Percentiles rank a stretch among this genome's conserved stretches.
Conservation (phyloP, 495 filamentous ascomycete species). For the Penicillium angulare region DNA sequence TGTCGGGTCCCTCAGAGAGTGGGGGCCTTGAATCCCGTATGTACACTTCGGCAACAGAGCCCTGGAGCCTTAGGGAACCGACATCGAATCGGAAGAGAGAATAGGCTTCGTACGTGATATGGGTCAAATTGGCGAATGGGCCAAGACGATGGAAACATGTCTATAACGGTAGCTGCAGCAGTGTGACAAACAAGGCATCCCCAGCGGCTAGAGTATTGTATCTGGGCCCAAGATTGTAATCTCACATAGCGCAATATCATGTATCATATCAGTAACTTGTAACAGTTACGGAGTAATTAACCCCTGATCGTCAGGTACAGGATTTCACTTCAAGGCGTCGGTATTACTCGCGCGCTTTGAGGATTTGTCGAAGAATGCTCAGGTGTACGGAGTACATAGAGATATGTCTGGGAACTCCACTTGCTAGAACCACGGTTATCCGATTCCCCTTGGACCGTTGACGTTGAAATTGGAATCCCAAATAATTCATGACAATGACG, state of each 20-base stretch:
- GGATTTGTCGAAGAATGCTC: not conserved
- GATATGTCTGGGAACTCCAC: not conserved
- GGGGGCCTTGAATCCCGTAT: constrained; percentile 1
- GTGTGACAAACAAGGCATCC: too few relatives aligned
- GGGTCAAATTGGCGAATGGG: not conserved
- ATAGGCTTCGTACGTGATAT: not conserved
- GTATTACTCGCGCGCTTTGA: not conserved
- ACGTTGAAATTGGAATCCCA: not conserved
- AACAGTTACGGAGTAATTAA: not conserved
- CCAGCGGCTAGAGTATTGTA: not conserved
- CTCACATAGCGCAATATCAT: too few relatives aligned
- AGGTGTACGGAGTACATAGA: not conserved
- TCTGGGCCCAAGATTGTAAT: not conserved
- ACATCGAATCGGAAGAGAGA: not conserved
- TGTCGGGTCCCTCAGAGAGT: not conserved
- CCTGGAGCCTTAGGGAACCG: not conserved
- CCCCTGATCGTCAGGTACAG: constrained; percentile 25
- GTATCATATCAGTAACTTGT: too few relatives aligned
- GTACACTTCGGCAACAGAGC: not conserved
- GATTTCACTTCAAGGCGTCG: not conserved
- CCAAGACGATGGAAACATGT: not conserved
- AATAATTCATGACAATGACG: constrained; percentile 7
- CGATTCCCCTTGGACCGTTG: not conserved
- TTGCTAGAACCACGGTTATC: not conserved
- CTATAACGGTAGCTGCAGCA: not conserved